Evolutionary conservation across 805 yeast genomes (phyloP), one percentile per base, ranked within the genome.

Genomic region (Wickerhamiella azyma): DNA sequence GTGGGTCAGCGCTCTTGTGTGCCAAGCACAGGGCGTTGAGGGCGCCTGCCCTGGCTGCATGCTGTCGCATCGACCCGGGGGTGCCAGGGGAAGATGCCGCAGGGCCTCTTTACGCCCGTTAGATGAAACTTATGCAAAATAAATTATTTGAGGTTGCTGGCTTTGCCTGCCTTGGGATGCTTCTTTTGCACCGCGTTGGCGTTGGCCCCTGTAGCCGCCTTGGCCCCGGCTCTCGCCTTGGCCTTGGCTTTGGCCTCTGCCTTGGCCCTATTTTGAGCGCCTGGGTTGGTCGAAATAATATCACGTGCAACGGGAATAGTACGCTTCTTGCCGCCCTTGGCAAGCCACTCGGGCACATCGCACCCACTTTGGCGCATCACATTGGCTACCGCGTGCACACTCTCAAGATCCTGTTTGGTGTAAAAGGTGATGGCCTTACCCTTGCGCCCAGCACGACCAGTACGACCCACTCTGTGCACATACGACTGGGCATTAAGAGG

Each of bases 381-480:
- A 59, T 88, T 92, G 26, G 89, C 75, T 37, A 92, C 83, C 9
- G 92, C 82, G 59, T 83, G 82, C 39, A 92, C 72, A 2, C 82
- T 76, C 47, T 73, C 61, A 3, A 74, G 64, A 60, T 92, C 99
- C 52, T 85, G 94, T 59, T 86, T 88, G 21, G 98, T 89, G 67
- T 83, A 92, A 53, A 88, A 79, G 0, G 98, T 92, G 16, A 92
- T 76, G 0, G 97, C 96, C 55, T 72, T 73, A 48, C 99, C 98
- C 8, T 66, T 57, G 50, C 81, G 76, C 1, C 94, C 95, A 45
- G 85, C 95, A 71, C 99, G 80, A 54, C 98, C 99, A 2, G 98
- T 89, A 71, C 99, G 81, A 64, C 99, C 99, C 57, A 92, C 85
- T 66, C 99, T 77, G 64, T 92, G 99, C 39, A 92, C 96, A 61